Base-by-base conservation (phyloP, 2,329 filamentous ascomycete genomes). In the Lachnellula hyalina region DNA sequence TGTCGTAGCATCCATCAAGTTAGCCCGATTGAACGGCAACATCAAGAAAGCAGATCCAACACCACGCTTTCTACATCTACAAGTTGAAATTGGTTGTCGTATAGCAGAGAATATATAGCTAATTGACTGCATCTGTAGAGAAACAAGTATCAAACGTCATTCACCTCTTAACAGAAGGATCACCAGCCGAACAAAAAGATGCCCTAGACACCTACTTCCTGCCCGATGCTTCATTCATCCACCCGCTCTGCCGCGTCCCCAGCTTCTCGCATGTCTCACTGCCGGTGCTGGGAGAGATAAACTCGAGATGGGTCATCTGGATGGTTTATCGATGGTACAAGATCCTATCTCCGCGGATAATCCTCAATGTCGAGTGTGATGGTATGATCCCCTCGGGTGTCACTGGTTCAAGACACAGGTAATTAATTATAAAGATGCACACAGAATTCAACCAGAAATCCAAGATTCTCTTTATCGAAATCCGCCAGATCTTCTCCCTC, bases 281-380 rank as follows among this genome's bases (percentile, higher is more conserved):
- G 1, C 78, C 75, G 1, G 63, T 77, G 2, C 61, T 75, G 0
- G 70, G 71, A 7, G 57, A 66, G 12, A 53, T 81, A 23, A 81
- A 85, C 59, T 92, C 87, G 9, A 78, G 89, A 44, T 83, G 78
- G 72, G 68, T 89, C 5, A 77, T 95, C 17, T 73, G 80, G 47
- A 77, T 79, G 62, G 85, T 96, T 54, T 95, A 90, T 67, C 82
- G 84, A 41, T 92, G 87, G 88, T 93, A 95, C 72, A 89, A 90
- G 66, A 87, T 93, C 60, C 76, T 96, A 67, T 90, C 85, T 58
- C 91, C 91, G 0, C 74, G 77, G 17, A 88, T 94, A 61, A 77
- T 85, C 44, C 72, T 93, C 12, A 73, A 79, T 1, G 76, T 96
- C 17, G 80, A 90, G 59, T 80, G 78, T 3, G 70, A 72, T 44